phyloP scores from a whole-genome alignment of 495 filamentous ascomycete species.

The Annulohypoxylon bovei region DNA sequence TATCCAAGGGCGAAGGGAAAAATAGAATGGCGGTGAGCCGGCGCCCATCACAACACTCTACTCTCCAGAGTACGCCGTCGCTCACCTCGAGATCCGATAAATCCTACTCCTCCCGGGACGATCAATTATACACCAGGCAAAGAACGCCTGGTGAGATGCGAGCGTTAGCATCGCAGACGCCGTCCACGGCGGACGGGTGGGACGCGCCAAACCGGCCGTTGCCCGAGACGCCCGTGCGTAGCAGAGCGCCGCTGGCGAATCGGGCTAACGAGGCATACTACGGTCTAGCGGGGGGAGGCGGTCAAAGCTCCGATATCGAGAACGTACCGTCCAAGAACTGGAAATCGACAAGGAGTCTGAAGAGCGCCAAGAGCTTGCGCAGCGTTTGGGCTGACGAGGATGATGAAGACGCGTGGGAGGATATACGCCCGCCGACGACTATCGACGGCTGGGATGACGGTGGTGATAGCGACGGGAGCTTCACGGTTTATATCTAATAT shows the following conservation, averaged over 20 bases:
- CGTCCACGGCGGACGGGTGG: constrained; percentile 25
- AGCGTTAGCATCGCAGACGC: constrained; percentile 21
- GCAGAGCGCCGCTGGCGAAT: constrained; percentile 19
- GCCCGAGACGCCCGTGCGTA: constrained; percentile 36
- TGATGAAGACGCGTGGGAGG: constrained; percentile 45
- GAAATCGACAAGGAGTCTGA: constrained; percentile 33
- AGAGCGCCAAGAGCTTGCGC: constrained; percentile 39
- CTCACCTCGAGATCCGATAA: constrained; percentile 26
- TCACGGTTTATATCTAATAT: constrained; percentile 45
- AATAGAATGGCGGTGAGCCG: background rate
- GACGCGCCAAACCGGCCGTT: constrained; percentile 25
- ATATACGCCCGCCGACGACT: constrained; percentile 42
- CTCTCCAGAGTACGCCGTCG: constrained; percentile 25
- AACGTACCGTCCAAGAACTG: constrained; percentile 26
- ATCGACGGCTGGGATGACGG: constrained; percentile 39
- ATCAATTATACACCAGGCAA: constrained; percentile 18
- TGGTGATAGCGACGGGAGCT: constrained; percentile 42
- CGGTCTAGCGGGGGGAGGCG: background rate
- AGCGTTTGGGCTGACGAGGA: constrained; percentile 35
- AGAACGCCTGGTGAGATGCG: constrained; percentile 7
- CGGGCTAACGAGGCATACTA: constrained; percentile 23
- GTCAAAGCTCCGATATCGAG: background rate
- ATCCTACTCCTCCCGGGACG: constrained; percentile 28
- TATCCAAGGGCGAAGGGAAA: constrained; percentile 17
- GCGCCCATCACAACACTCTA: constrained; percentile 20